Evolutionary conservation across 2,329 filamentous ascomycete species (phyloP), one percentile per base, ranked within the genome.

Genomic region (Penicillium occitanis): DNA sequence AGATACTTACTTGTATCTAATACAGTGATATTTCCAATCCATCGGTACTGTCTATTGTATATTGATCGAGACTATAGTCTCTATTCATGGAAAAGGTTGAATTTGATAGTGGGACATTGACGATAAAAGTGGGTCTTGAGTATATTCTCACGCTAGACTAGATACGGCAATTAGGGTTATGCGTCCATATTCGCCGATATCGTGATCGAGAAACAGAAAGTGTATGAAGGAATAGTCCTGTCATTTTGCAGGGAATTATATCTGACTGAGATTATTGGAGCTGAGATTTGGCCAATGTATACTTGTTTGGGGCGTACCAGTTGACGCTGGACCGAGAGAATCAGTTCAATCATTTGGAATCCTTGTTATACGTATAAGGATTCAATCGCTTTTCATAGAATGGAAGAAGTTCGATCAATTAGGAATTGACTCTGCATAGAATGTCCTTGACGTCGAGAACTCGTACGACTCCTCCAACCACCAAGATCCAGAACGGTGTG

Each of bases 41-140:
- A 44, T 42, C 5, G 30, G 7, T n/a, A 59, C 28, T 59, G 35
- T 60, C 57, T 44, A 25, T 59, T 60, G 57, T 44, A 22, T 46
- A 30, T 13, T 11, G 57, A 55, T 13, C 28, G 14, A 14, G 33
- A 53, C 28, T 57, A 57, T 55, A 14, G 33, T 33, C 28, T 40
- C n/a, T 57, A 57, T 55, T 57, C 33, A 57, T 22, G 33, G 37
- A 57, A 57, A 37, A 14, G 33, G 14, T 25, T 37, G 53, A 37
- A 37, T 35, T 57, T 57, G 30, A 57, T 22, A 57, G 51, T n/a
- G 51, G 51, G 17, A n/a, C 50, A 51, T 44, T 7, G 42, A 44
- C 17, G 19, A 19, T 48, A 22, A 33, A 33, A 53, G 50, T 53
- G 50, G 50, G 50, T 53, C 50, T 53, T 33, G 14, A 53, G 14